phyloP scores from a whole-genome alignment of 352 stramenopile genomes.

The Phytophthora citricola region DNA sequence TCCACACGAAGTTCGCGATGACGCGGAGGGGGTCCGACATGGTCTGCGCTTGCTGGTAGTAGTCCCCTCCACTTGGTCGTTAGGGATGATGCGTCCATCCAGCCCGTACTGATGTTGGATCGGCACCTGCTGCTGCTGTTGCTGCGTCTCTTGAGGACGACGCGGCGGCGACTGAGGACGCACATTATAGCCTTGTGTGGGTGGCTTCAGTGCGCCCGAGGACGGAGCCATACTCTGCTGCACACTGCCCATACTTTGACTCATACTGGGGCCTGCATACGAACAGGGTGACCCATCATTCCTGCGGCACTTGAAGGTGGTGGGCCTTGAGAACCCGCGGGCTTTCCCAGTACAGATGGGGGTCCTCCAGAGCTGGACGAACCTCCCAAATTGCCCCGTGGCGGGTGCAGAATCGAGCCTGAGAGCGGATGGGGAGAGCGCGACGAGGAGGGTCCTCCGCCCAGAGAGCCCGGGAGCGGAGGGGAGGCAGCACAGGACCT shows the following conservation, averaged over 20 bases:
- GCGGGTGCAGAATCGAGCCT: conserved; percentile 75
- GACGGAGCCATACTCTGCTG: conserved; percentile 43
- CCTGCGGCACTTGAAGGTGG: conserved; percentile 32
- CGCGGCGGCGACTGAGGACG: conserved; percentile 52
- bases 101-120: conserved; percentile 66
- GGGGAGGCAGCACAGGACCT: conserved; percentile 69
- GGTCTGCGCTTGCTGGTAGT: conserved; percentile 43
- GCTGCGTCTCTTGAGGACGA: conserved; percentile 48
- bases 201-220: conserved; percentile 39
- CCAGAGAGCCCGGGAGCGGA: conserved; percentile 63
- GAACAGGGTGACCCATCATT: conserved; percentile 67
- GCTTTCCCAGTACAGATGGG: conserved; percentile 64
- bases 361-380: conserved; percentile 39
- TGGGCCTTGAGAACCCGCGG: conserved; percentile 34
- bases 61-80: conserved; percentile 47
- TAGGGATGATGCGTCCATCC: conserved; percentile 58
- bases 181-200: conserved; percentile 41
- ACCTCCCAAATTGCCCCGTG: conserved; percentile 47
- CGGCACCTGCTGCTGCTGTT: conserved; percentile 54
- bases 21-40: conserved; percentile 42
- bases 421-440: conserved; percentile 74
- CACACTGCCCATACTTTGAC: conserved; percentile 47
- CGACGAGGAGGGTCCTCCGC: conserved; percentile 44
- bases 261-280: conserved; percentile 61
- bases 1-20: conserved; percentile 93